Evolutionary conservation across 768 basidiomycete genomes (phyloP).

Genomic region (Strobilomyces confusus): DNA sequence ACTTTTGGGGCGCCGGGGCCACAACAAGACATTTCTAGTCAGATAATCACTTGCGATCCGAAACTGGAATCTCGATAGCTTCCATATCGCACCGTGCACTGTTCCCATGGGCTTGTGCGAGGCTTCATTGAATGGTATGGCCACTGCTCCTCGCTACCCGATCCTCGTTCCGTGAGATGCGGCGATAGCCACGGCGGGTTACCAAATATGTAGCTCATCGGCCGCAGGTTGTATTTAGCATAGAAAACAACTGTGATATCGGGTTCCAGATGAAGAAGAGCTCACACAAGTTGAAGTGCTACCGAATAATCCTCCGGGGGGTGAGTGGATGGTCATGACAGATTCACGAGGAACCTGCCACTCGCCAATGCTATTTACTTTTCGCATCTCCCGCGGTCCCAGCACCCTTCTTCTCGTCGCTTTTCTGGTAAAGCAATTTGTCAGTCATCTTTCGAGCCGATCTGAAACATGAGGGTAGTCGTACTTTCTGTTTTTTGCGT

Average conservation of each 20-base stretch:
- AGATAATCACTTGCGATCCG: slow-evolving; percentile 11
- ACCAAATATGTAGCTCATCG: slow-evolving; percentile 10
- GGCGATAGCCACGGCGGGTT: slow-evolving; percentile 19
- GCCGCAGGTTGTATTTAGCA: neutral
- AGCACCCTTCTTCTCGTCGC: slow-evolving; percentile 46
- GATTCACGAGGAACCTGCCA: slow-evolving; percentile 18
- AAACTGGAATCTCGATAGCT: slow-evolving; percentile 13
- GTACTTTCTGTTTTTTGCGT: slow-evolving; percentile 76
- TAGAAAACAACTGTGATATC: slow-evolving; percentile 15
- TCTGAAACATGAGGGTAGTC: slow-evolving; percentile 14
- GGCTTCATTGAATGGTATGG: slow-evolving; percentile 6
- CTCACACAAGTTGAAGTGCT: slow-evolving; percentile 10
- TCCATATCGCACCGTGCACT: slow-evolving; percentile 4
- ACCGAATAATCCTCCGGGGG: slow-evolving; percentile 11
- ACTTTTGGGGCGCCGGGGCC: slow-evolving; percentile 8
- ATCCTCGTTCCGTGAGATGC: slow-evolving; percentile 23
- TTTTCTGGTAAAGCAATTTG: slow-evolving; percentile 39
- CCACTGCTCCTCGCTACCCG: slow-evolving; percentile 7
- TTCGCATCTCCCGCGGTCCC: slow-evolving; percentile 17
- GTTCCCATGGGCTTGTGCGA: slow-evolving; percentile 4
- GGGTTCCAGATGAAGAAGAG: slow-evolving; percentile 9
- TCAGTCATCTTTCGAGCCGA: slow-evolving; percentile 5
- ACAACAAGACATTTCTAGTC: slow-evolving; percentile 9
- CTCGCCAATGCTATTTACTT: slow-evolving; percentile 36
- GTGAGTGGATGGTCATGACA: neutral